Base-by-base conservation (phyloP, 2,329 filamentous ascomycete species). In the Trichoderma polysporum region DNA sequence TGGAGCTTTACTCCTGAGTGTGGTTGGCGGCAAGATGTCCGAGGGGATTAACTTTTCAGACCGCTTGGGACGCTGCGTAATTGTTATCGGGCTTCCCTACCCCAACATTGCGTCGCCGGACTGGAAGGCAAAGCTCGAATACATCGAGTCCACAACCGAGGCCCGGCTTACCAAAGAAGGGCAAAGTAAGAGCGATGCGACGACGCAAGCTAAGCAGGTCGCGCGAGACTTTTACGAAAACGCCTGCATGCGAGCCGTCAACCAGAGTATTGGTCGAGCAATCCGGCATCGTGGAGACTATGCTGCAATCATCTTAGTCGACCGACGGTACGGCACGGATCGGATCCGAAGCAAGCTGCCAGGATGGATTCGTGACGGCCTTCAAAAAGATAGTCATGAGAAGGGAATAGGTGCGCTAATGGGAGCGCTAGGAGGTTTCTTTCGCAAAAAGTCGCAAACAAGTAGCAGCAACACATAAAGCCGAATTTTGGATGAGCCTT, bases 41-140 rank as follows among this genome's bases (percentile, higher is more conserved):
- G 95, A 99, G 79, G 95, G 95, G 70, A 99, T 99, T 81, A 99
- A 99, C 79, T 99, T 99, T 80, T 94, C 92, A 0, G 94, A 99
- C 79, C 84, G 86, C 3, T 87, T 99, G 0, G 95, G 95, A 1
- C 89, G 95, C 29, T 94, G 92, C 63, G 93, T 99, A 9, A 82
- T 97, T 15, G 91, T 98, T n/a, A 87, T 98, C 15, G 95, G 95
- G 0, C 81, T 99, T 4, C 95, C 95, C 0, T 99, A 96, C 72
- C 93, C 95, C 0, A 99, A 98, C 72, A 89, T 93, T 62, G 88
- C 91, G 71, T 93, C 91, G 10, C 89, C 93, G 1, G 93, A 97
- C 74, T 98, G 94, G 94, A 93, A 92, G 76, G 93, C 94, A 0
- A 94, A 94, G 77, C 88, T 95, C 75, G 89, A 92, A 74, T 94